These are phyloP conservation scores for Medicago ruthenica DNA, from an alignment of 306 rosid genomes.

Conservation along the genomic window DNA sequence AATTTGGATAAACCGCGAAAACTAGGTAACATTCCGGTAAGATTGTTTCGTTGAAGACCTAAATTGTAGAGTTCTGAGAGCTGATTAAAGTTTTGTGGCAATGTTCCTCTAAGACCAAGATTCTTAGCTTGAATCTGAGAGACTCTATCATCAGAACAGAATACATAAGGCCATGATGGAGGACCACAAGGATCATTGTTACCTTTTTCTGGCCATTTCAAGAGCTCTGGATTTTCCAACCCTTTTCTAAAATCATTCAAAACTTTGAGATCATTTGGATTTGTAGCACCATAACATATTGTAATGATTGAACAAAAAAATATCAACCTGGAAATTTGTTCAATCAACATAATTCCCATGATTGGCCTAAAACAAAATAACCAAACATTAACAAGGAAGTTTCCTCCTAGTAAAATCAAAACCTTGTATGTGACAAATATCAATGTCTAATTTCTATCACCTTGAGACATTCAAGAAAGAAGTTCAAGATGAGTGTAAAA, in stretches of 20 bases:
- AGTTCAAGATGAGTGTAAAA: constrained; percentile 31
- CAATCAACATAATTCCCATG: constrained; percentile 45
- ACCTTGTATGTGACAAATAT: constrained; percentile 27
- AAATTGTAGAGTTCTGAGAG: constrained; percentile 73
- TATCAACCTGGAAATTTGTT: constrained; percentile 43
- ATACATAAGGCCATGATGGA: constrained; percentile 76
- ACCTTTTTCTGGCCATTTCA: constrained; percentile 73
- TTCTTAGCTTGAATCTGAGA: constrained; percentile 80
- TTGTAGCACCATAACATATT: constrained; percentile 55
- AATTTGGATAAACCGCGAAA: constrained; percentile 79
- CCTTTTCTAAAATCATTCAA: constrained; percentile 72
- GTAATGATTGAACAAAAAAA: constrained; percentile 43
- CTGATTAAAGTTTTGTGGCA: constrained; percentile 75
- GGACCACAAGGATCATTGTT: constrained; percentile 76
- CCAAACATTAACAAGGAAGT: constrained; percentile 36
- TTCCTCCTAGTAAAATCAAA: constrained; percentile 30
- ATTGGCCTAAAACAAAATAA: constrained; percentile 22
- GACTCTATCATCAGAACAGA: constrained; percentile 66
- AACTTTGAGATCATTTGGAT: constrained; percentile 69
- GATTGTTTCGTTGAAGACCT: constrained; percentile 79
- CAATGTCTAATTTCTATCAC: constrained; percentile 8
- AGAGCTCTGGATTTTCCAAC: constrained; percentile 71
- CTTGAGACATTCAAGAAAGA: constrained; percentile 29
- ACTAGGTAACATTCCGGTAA: constrained; percentile 66
- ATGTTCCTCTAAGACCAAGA: constrained; percentile 66